Percentiles rank a stretch among this genome's conserved stretches.
phyloP scores from a whole-genome alignment of 129 eudicot genomes.

The Flaveria sonorensis region DNA sequence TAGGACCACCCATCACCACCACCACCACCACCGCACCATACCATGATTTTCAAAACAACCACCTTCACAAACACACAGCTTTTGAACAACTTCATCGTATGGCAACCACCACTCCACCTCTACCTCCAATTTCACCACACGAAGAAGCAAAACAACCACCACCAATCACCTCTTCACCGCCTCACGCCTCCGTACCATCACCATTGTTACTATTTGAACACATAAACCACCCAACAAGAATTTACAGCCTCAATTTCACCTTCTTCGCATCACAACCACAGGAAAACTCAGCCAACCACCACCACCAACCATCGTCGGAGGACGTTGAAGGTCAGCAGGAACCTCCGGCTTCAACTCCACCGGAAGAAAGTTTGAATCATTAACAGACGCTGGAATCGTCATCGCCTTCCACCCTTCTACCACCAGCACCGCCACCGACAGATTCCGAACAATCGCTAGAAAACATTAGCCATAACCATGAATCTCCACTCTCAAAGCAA shows the following conservation, averaged over 20 bases:
- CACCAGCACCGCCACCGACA: constrained; percentile 34
- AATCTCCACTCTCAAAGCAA: too few species aligned
- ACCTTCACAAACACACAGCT: too few species aligned
- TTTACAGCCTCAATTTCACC: constrained; percentile 26
- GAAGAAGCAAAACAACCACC: too few species aligned
- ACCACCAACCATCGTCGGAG: constrained; percentile 19
- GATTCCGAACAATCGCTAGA: constrained; percentile 10
- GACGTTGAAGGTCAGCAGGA: constrained; percentile 11
- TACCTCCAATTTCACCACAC: too few species aligned
- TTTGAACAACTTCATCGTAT: too few species aligned
- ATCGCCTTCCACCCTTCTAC: constrained; percentile 26
- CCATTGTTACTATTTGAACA: constrained; percentile 21
- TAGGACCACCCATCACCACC: too few species aligned
- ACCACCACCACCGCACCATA: constrained; percentile 25
- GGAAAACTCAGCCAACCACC: constrained; percentile 8
- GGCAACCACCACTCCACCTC: too few species aligned
- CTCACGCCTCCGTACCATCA: constrained; percentile 5
- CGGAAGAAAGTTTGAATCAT: constrained; percentile 4
- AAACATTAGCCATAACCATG: not conserved
- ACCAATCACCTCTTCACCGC: constrained; percentile 11
- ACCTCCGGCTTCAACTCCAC: not conserved
- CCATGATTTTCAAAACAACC: constrained; percentile 17
- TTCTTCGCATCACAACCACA: constrained; percentile 5
- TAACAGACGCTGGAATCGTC: constrained; percentile 29
- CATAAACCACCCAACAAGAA: constrained; percentile 22